Percentiles rank a stretch among this genome's conserved stretches.
phyloP scores from a whole-genome alignment of 306 rosid genomes.

The Rubus idaeus region DNA sequence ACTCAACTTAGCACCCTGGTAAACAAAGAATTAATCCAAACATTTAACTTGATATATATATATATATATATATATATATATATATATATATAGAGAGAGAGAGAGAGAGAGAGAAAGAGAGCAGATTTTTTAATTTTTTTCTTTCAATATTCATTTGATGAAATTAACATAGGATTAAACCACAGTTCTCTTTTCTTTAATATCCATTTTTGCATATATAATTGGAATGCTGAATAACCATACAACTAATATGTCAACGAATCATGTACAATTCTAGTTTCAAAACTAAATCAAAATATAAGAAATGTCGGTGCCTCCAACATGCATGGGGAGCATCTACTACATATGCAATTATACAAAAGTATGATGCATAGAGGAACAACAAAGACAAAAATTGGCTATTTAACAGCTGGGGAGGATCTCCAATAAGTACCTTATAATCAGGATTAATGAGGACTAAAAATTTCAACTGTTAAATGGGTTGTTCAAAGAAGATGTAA shows the following conservation, averaged over 20 bases:
- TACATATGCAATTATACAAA: not conserved
- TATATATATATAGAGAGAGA: too few species aligned
- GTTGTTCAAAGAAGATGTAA: not conserved
- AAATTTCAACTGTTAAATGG: not conserved
- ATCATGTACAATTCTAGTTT: not conserved
- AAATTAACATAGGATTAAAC: not conserved
- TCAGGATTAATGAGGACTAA: not conserved
- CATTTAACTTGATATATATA: not conserved
- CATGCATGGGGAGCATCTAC: not conserved
- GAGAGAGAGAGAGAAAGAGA: not conserved
- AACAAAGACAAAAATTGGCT: not conserved
- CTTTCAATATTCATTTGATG: not conserved
- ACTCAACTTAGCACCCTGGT: constrained; percentile 81
- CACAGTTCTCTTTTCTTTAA: not conserved
- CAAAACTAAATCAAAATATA: not conserved
- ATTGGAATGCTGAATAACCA: not conserved
- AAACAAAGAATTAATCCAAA: constrained; percentile 10
- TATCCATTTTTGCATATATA: not conserved
- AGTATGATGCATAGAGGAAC: not conserved
- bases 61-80: too few species aligned
- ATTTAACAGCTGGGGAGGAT: not conserved
- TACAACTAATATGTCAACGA: not conserved
- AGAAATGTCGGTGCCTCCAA: not conserved
- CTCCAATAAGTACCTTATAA: not conserved
- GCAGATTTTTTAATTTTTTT: not conserved